A percentile compares a stretch with the other conserved stretches of the same genome.
Evolutionary conservation across 2,329 filamentous ascomycete genomes (phyloP).

Genomic region (Cladosporium sp.): DNA sequence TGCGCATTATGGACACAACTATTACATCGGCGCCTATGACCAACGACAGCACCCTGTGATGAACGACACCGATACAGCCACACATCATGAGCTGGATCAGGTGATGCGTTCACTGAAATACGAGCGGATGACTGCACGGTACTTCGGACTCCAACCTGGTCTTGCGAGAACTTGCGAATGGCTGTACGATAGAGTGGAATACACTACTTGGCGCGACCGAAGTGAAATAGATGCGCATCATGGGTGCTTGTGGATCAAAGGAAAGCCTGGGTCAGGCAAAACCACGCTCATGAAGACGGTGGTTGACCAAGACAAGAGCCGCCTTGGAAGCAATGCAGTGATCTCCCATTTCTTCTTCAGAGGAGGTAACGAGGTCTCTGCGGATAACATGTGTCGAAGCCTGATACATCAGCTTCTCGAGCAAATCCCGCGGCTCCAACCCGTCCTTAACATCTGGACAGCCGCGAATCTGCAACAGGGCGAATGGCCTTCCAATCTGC

Average conservation of each 20-base stretch:
- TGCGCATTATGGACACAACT: too few relatives aligned
- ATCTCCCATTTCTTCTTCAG: slow-evolving; percentile 8
- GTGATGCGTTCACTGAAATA: background rate
- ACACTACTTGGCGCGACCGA: background rate
- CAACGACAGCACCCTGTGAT: too few relatives aligned
- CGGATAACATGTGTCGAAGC: slow-evolving; percentile 2
- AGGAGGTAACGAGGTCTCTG: slow-evolving; percentile 2
- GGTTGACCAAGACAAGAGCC: slow-evolving; percentile 1
- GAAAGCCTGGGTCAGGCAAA: slow-evolving; percentile 13
- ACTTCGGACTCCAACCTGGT: background rate
- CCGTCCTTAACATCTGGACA: background rate
- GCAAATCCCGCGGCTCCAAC: slow-evolving; percentile 6
- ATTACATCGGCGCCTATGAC: too few relatives aligned
- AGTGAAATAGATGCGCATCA: background rate
- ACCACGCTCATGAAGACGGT: slow-evolving; percentile 8
- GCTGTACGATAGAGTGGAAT: background rate
- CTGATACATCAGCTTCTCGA: slow-evolving; percentile 8
- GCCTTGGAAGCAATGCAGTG: background rate
- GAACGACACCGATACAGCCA: too few relatives aligned
- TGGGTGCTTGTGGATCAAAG: slow-evolving; percentile 8
- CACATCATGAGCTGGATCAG: too few relatives aligned
- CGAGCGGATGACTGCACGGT: background rate
- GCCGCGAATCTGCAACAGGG: background rate
- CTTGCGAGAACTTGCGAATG: background rate
- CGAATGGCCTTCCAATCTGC: background rate